Base-by-base conservation (phyloP, 768 basidiomycete species). In the Boletales sp. region DNA sequence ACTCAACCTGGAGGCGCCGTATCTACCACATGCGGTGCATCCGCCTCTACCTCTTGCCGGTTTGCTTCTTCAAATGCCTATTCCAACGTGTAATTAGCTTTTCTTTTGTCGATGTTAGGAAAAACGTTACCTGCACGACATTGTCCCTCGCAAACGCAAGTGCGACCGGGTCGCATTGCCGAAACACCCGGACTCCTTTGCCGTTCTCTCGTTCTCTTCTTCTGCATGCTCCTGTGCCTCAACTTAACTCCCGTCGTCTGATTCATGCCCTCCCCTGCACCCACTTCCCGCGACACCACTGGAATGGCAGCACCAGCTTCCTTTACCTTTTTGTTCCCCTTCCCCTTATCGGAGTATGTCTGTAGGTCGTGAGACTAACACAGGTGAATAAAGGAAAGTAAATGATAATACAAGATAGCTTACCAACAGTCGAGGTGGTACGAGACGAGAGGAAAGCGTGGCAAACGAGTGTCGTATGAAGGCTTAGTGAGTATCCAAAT, bases 101-200 rank as follows among this genome's bases (percentile, higher is more conserved):
- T 21, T n/a, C n/a, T 21, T 21, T 21, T 21, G 21, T 21, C 4
- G 21, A 21, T 21, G 21, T 21, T 34, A 6, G 24, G 24, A 7
- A 5, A 27, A 27, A 92, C 92, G 5, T 27, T 7, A 7, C 24
- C 70, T 88, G 84, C 7, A 97, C 84, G 30, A 98, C 95, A 56
- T 98, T 91, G 67, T 99, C 97, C 3, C 93, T 94, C 2, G 94
- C 95, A 72, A 99, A 99, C 0, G 97, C 97, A 47, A 84, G 83
- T 2, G 93, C 90, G 13, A 99, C 94, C 12, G 98, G 75, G 56
- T 98, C 93, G 36, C 90, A 78, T 67, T 99, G 95, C 65, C 89
- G 77, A 70, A 97, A 93, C 1, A 89, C 88, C 45, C 77, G 79
- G 0, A 81, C 64, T 19, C 72, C 72, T 42, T 62, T 66, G 37